Evolutionary conservation across 2,329 filamentous ascomycete species (phyloP).

Genomic region (Aplosporella prunicola): DNA sequence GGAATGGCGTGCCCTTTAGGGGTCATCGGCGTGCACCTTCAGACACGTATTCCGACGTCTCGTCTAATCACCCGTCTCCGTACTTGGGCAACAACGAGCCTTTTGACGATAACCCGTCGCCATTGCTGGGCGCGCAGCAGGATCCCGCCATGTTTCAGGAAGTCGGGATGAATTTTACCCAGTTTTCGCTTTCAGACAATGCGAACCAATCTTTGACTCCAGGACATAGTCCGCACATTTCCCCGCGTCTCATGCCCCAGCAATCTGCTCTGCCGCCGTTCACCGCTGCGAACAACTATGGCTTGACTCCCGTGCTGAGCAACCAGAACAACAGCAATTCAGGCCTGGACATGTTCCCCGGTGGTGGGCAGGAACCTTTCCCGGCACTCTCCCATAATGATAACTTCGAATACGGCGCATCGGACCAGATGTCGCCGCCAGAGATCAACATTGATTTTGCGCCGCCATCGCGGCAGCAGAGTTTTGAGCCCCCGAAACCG

Average conservation of each 20-base stretch:
- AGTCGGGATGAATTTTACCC: constrained; percentile 64
- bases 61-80: constrained; percentile 68
- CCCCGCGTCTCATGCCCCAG: constrained; percentile 58
- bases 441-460: constrained; percentile 93
- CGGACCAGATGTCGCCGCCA: constrained; percentile 74
- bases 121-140: constrained; percentile 62
- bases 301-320: constrained; percentile 37
- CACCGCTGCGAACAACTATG: constrained; percentile 35
- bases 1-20: constrained; percentile 58
- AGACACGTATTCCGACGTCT: constrained; percentile 81
- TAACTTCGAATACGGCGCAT: constrained; percentile 54
- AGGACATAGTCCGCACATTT: constrained; percentile 62
- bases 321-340: constrained; percentile 39
- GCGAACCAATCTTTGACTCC: constrained; percentile 43
- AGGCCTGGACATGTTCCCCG: constrained; percentile 43
- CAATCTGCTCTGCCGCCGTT: constrained; percentile 49
- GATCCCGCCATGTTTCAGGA: constrained; percentile 68
- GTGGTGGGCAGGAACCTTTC: constrained; percentile 38
- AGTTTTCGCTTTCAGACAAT: constrained; percentile 69
- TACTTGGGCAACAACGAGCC: constrained; percentile 67
- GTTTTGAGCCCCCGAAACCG: constrained; percentile 57
- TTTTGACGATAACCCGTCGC: constrained; percentile 73
- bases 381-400: constrained; percentile 38
- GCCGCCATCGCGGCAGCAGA: constrained; percentile 58
- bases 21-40: constrained; percentile 77